Evolutionary conservation across 2,329 filamentous ascomycete genomes (phyloP), one percentile per base, ranked within the genome.

Genomic region (Aspergillus hortae): DNA sequence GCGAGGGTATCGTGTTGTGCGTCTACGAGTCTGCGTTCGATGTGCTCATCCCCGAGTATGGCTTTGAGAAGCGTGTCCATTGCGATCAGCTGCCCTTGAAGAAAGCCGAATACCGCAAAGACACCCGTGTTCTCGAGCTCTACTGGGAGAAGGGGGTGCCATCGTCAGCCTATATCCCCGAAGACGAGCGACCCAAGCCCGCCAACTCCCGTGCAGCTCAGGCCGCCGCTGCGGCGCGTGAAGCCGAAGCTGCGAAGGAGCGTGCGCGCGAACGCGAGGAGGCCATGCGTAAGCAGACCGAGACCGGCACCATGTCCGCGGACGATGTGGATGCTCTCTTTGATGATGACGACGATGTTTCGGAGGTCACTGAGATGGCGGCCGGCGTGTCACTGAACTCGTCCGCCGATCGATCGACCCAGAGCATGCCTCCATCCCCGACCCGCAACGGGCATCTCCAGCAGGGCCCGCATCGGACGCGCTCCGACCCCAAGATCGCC

Each of bases 71-170:
- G 84, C 90, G 94, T 59, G 94, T 99, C 48, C 94, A 99, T 75
- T 99, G 94, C 69, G 94, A 99, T 68, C 94, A 99, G 78, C 80
- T 99, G 68, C 94, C 94, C 27, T 78, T 99, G 61, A 85, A 97
- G 83, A 99, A 99, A 80, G 94, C 94, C n/a, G 94, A 99, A 70
- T 99, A 94, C 75, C 86, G 95, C 73, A 97, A 97, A 80, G 91
- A 95, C 69, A 90, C 92, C 77, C 86, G 94, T 51, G 84, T 97
- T 27, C 81, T 99, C 44, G 94, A 99, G 75, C 82, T 99, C 14
- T 99, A 96, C 80, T 99, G 94, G 94, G 94, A 99, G 85, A 99
- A 97, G 83, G 94, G 94, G 44, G 91, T 97, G 6, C 90, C 92
- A 25, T 97, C 92, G 57, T 96, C 92, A 41, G 89, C 92, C 2